Evolutionary conservation across 1,284 basidiomycete species (phyloP).

Genomic region (Apiotrichum montevideense): DNA sequence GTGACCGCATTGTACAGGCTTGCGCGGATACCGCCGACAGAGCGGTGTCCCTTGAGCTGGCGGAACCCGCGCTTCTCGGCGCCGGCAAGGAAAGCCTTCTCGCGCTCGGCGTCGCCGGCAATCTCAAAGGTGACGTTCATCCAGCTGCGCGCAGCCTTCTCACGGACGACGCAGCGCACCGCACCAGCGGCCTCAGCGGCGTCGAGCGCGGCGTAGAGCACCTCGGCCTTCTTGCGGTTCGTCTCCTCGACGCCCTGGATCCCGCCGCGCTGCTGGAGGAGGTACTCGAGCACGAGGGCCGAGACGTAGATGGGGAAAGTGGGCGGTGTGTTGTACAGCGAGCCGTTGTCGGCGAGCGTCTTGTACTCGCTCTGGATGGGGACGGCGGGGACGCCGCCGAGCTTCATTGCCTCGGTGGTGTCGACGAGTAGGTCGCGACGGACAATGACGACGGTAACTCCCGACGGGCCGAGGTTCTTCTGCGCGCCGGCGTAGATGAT

Average conservation of each 20-base stretch:
- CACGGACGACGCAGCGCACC: slow-evolving; percentile 61
- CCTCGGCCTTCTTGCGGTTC: slow-evolving; percentile 66
- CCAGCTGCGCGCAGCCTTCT: slow-evolving; percentile 67
- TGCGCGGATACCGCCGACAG: slow-evolving; percentile 62
- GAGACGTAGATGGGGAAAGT: slow-evolving; percentile 88
- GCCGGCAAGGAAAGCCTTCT: slow-evolving; percentile 68
- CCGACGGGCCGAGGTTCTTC: slow-evolving; percentile 96
- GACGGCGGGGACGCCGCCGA: slow-evolving; percentile 59
- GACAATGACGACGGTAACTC: slow-evolving; percentile 87
- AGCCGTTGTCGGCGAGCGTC: slow-evolving; percentile 68
- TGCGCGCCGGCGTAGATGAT: slow-evolving; percentile 98
- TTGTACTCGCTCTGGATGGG: slow-evolving; percentile 73
- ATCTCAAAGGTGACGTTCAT: slow-evolving; percentile 90
- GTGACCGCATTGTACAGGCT: slow-evolving; percentile 94
- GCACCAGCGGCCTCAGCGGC: slow-evolving; percentile 65
- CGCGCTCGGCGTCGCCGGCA: slow-evolving; percentile 54
- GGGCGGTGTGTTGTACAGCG: slow-evolving; percentile 92
- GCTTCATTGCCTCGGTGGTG: slow-evolving; percentile 67
- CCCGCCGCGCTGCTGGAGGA: slow-evolving; percentile 61
- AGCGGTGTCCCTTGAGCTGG: slow-evolving; percentile 81
- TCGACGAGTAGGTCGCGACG: slow-evolving; percentile 86
- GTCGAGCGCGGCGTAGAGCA: slow-evolving; percentile 66
- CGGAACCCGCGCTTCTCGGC: slow-evolving; percentile 73
- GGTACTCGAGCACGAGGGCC: slow-evolving; percentile 74
- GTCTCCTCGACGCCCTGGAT: slow-evolving; percentile 61